Base-by-base conservation (phyloP, 2,329 filamentous ascomycete species). In the Fusarium dlaminii region DNA sequence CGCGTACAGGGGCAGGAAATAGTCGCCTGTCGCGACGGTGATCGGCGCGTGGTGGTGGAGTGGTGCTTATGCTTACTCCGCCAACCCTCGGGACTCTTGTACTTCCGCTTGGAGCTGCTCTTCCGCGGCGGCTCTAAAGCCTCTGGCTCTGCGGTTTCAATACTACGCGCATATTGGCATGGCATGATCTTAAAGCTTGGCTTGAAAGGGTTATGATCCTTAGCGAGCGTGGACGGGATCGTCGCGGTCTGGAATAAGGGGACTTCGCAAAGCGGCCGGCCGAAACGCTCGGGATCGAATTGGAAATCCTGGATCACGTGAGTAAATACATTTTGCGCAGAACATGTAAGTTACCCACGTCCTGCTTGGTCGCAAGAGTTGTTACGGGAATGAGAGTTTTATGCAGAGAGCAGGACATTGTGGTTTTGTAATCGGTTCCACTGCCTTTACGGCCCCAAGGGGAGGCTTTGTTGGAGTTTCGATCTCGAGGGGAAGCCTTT, bases 181-280 rank as follows among this genome's bases (percentile, higher is more conserved):
- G 63, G 15, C 42, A 68, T 18, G 15, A 52, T 52, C 1, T 22
- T 29, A 15, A 62, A 32, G 10, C 27, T 39, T 7, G 36, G 27
- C 7, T 39, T 13, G 3, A 17, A 34, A 14, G 17, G 29, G 1
- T 42, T 43, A 2, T 9, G 17, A n/a, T 9, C 8, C 12, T 63
- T 34, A 22, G 27, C 45, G n/a, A 68, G 32, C 27, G 37, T 32
- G 11, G 64, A 20, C 11, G 56, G 42, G 22, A 45, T 68, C 17
- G 37, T 39, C 3, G 13, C 30, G 20, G 40, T 63, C 48, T 68
- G 66, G 29, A 68, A 68, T 15, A 68, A 24, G 4, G 66, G 42
- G 27, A 68, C 20, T 24, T 68, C 24, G 56, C 37, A 48, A 20
- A 68, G 64, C 13, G 64, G 66, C 37, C 40, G 46, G 56, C 66